A percentile compares a stretch with the other conserved stretches of the same genome.
phyloP scores from a whole-genome alignment of 2,329 filamentous ascomycete species.

The Thielaviopsis populi region DNA sequence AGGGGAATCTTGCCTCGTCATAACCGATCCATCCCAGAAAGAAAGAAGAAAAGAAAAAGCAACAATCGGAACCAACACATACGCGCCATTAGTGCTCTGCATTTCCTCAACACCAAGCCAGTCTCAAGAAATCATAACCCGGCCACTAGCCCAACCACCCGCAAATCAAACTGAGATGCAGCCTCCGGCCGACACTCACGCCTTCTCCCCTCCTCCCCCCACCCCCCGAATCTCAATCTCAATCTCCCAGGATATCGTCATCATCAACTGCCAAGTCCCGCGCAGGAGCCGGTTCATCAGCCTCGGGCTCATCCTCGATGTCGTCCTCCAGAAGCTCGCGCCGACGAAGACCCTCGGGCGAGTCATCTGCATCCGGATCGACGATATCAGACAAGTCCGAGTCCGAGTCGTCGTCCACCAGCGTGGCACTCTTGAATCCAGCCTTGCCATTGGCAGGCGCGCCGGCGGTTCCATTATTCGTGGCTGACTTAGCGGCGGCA shows the following conservation, averaged over 20 bases:
- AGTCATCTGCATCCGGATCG: conserved; percentile 32
- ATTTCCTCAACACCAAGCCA: not conserved
- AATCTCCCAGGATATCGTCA: conserved; percentile 29
- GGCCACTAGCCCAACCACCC: not conserved
- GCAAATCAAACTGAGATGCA: not conserved
- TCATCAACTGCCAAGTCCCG: conserved; percentile 17
- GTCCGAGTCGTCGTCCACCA: conserved; percentile 12
- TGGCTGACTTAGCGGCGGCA: conserved; percentile 22
- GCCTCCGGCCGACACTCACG: not conserved
- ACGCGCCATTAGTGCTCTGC: not conserved
- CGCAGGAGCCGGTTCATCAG: conserved; percentile 17
- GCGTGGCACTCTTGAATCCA: conserved; percentile 23
- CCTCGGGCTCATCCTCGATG: conserved; percentile 27
- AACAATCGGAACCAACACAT: conserved; percentile 12
- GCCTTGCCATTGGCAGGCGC: conserved; percentile 19
- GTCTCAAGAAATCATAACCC: not conserved
- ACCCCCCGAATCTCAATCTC: too few relatives aligned
- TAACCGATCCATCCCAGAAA: conserved; percentile 7
- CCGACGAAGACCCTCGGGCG: conserved; percentile 40
- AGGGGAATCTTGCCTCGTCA: conserved; percentile 1
- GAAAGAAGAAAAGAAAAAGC: conserved; percentile 17
- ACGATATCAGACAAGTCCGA: conserved; percentile 14
- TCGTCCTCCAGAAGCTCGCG: conserved; percentile 40
- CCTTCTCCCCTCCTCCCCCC: not conserved
- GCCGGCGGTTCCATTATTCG: not conserved